Evolutionary conservation across 2,329 filamentous ascomycete species (phyloP), one percentile per base, ranked within the genome.

Genomic region (Colletotrichum camelliae): DNA sequence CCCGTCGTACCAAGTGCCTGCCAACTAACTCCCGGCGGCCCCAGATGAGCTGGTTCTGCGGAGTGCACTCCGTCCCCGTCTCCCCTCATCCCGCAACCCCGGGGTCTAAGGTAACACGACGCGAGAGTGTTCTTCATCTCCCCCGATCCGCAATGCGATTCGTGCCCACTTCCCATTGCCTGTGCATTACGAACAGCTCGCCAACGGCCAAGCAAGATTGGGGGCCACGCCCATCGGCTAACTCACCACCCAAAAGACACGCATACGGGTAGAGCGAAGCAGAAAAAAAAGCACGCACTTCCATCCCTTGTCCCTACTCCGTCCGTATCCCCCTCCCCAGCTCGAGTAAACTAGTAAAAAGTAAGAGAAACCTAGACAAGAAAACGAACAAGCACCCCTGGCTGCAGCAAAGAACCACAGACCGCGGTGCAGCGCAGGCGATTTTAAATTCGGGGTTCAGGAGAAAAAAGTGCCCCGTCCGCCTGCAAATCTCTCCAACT

Each of bases 401-500:
- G 43, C 43, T 52, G 43, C 55, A 58, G 21, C 55, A 58, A 15
- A 31, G 27, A 31, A 58, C 55, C 15, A 58, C 55, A 58, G 55
- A 8, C 24, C 24, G 55, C 7, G 55, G 55, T 27, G 21, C 27
- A 31, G 24, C 43, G 43, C 43, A 52, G 43, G 43, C 43, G 43
- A 52, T 21, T 52, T 52, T 52, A 52, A 31, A 61, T 61, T 61
- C 58, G 29, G 61, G 61, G 48, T 48, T 31, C 15, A 37, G 16
- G 29, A 52, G 31, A 55, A 48, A n/a, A 31, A 7, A 15, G 7
- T 6, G 21, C 67, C 13, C 72, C 60, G 24, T 71, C 31, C 57
- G 13, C 67, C 37, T 67, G 72, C 72, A 75, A 31, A 75, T 75
- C 61, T 72, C 61, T 35, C 15, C 62, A 57, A 15, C 29, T 21